A percentile compares a stretch with the other conserved stretches of the same genome.
These are phyloP conservation scores for Dalbergia cultrata DNA, from an alignment of 306 rosid species.

Conservation along the genomic window DNA sequence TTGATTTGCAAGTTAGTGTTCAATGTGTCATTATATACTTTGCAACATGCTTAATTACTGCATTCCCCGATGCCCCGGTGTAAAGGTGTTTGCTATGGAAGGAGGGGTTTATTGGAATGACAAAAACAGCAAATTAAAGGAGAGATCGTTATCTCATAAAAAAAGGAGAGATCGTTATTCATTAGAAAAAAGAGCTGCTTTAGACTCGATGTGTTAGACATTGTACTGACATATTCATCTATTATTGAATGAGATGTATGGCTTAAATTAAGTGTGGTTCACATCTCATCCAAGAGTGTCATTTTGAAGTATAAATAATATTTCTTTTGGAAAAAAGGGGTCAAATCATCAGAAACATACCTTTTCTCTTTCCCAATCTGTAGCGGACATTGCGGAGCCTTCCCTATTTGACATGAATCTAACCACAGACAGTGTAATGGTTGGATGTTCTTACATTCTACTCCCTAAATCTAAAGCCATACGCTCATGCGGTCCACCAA, in stretches of 20 bases:
- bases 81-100: background rate
- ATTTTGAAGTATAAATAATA: too few relatives aligned
- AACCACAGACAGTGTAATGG: conserved; percentile 26
- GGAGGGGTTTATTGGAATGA: too few relatives aligned
- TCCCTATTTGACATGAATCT: conserved; percentile 33
- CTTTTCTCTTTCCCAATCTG: conserved; percentile 3
- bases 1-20: background rate
- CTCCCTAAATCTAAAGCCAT: conserved; percentile 53
- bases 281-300: too few relatives aligned
- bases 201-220: too few relatives aligned
- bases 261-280: too few relatives aligned
- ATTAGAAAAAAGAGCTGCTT: too few relatives aligned
- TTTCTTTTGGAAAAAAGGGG: too few relatives aligned
- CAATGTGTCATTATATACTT: background rate
- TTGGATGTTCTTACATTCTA: conserved; percentile 55
- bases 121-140: too few relatives aligned
- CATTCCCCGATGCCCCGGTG: background rate
- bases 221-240: too few relatives aligned
- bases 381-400: background rate
- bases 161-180: too few relatives aligned
- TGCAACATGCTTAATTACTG: background rate
- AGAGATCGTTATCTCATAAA: too few relatives aligned
- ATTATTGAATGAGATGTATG: too few relatives aligned
- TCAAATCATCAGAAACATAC: background rate
- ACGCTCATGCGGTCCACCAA: conserved; percentile 56